Evolutionary conservation across 345 rosid species (phyloP).

Genomic region (Arabidopsis thaliana): TAIR10.1 NC_003074.8:7356001-7356500

Average conservation of each 20-base stretch:
- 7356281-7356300: neutral
- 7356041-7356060: neutral
- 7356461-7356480: neutral
- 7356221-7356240: slow-evolving; percentile 15
- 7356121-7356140: neutral
- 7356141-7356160: neutral
- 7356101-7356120: slow-evolving; percentile 1
- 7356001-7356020: slow-evolving; percentile 1
- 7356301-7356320: neutral
- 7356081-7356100: slow-evolving; percentile 13
- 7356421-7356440: neutral
- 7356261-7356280: neutral
- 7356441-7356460: neutral
- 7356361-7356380: slow-evolving; percentile 10
- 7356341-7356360: neutral
- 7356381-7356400: neutral
- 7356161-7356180: slow-evolving; percentile 11
- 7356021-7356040: slow-evolving; percentile 3
- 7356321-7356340: neutral
- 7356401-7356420: neutral
- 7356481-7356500: slow-evolving; percentile 4
- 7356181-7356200: slow-evolving; percentile 3
- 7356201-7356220: slow-evolving; percentile 2
- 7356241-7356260: neutral
- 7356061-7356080: slow-evolving; percentile 29